phyloP scores from a whole-genome alignment of 805 yeast species.

The Metschnikowia picachoensis region DNA sequence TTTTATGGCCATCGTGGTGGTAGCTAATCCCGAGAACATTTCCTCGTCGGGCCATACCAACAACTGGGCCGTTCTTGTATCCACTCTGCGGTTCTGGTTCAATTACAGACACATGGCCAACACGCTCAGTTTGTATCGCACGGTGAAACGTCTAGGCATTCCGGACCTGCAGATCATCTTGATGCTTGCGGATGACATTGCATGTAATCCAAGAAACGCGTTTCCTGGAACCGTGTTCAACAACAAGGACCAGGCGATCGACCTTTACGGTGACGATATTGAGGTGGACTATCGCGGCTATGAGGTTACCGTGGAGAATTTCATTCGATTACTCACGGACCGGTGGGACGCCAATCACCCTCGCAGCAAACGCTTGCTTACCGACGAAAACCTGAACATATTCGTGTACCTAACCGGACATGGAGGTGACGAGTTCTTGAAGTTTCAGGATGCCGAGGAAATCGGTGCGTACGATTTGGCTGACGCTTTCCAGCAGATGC shows the following conservation, averaged over 20 bases:
- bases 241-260: conserved; percentile 87
- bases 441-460: conserved; percentile 98
- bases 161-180: conserved; percentile 96
- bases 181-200: conserved; percentile 95
- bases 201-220: conserved; percentile 93
- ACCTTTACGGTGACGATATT: conserved; percentile 87
- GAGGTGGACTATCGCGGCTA: conserved; percentile 98
- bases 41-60: conserved; percentile 51
- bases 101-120: conserved; percentile 98
- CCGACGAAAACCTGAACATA: conserved; percentile 92
- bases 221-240: conserved; percentile 96
- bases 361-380: conserved; percentile 79
- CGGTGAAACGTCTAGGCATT: conserved; percentile 92
- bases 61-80: conserved; percentile 85
- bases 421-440: conserved; percentile 96
- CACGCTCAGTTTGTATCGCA: conserved; percentile 87
- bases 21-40: conserved; percentile 10
- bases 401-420: conserved; percentile 97
- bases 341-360: conserved; percentile 96
- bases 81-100: conserved; percentile 97
- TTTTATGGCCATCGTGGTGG: background rate
- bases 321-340: conserved; percentile 87
- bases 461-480: conserved; percentile 94
- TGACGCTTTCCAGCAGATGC: conserved; percentile 96
- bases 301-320: conserved; percentile 96